phyloP scores from a whole-genome alignment of 352 stramenopile genomes.

The Pythium utonaiense region DNA sequence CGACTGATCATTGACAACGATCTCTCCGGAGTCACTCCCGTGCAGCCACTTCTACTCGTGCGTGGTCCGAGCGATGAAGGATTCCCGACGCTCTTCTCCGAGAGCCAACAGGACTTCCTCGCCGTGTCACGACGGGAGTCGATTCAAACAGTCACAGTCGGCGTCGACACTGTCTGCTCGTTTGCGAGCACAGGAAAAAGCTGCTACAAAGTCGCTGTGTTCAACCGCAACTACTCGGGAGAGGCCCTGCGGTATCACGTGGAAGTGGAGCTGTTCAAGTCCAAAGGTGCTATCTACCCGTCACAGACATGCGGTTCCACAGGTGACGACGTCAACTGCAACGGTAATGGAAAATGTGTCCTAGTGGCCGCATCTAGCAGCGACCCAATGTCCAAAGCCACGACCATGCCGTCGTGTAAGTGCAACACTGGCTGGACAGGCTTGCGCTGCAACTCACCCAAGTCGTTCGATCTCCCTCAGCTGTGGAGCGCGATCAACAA shows the following conservation, averaged over 20 bases:
- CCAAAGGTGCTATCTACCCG: slow-evolving; percentile 22
- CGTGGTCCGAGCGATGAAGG: slow-evolving; percentile 42
- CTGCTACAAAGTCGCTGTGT: slow-evolving; percentile 70
- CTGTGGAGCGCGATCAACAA: slow-evolving; percentile 56
- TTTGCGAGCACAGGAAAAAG: slow-evolving; percentile 29
- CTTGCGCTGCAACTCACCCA: slow-evolving; percentile 55
- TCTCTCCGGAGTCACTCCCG: slow-evolving; percentile 33
- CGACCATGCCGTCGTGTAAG: slow-evolving; percentile 33
- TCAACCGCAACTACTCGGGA: slow-evolving; percentile 61
- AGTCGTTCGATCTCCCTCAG: slow-evolving; percentile 46
- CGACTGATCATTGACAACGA: slow-evolving; percentile 44
- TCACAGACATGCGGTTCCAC: slow-evolving; percentile 18
- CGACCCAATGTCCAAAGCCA: slow-evolving; percentile 3
- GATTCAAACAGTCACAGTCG: slow-evolving; percentile 39
- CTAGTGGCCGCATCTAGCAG: slow-evolving; percentile 8
- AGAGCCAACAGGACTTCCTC: slow-evolving; percentile 52
- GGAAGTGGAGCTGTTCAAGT: slow-evolving; percentile 35
- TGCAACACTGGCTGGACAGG: slow-evolving; percentile 63
- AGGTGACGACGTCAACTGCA: slow-evolving; percentile 35
- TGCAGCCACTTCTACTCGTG: slow-evolving; percentile 53
- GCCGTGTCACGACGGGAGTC: slow-evolving; percentile 22
- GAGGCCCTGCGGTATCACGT: slow-evolving; percentile 40
- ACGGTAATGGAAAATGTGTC: slow-evolving; percentile 50
- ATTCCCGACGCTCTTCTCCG: slow-evolving; percentile 45
- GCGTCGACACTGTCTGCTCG: slow-evolving; percentile 43